Percentiles rank a stretch among this genome's conserved stretches.
Conservation (phyloP, 2,329 filamentous ascomycete genomes). For the Thelonectria blattea region DNA sequence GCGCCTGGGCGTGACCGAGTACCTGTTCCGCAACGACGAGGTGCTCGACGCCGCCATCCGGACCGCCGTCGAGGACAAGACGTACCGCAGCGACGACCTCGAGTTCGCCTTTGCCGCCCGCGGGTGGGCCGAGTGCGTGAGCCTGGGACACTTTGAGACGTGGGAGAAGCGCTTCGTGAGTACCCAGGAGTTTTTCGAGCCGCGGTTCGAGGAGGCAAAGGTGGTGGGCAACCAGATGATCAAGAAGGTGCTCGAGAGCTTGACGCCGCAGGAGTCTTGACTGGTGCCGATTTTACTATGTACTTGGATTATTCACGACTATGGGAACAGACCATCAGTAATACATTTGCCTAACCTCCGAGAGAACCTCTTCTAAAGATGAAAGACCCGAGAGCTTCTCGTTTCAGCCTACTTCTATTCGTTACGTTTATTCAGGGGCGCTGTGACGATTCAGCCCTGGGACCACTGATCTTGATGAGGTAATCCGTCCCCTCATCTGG, state of each 20-base stretch:
- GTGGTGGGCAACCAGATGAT: slow-evolving; percentile 96
- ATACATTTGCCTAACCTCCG: not conserved
- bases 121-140: slow-evolving; percentile 94
- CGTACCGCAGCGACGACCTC: slow-evolving; percentile 92
- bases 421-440: not conserved
- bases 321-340: not conserved
- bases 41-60: slow-evolving; percentile 85
- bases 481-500: slow-evolving; percentile 4
- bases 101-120: slow-evolving; percentile 97
- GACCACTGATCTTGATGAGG: slow-evolving; percentile 11
- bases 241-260: slow-evolving; percentile 88
- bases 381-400: not conserved
- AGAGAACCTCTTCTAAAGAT: too few species aligned
- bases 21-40: slow-evolving; percentile 83
- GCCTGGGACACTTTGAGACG: slow-evolving; percentile 87
- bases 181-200: slow-evolving; percentile 91
- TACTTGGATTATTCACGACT: not conserved
- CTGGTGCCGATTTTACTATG: not conserved
- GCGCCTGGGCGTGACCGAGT: slow-evolving; percentile 96
- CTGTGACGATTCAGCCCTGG: not conserved
- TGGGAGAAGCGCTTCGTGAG: slow-evolving; percentile 91
- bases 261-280: slow-evolving; percentile 46
- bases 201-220: slow-evolving; percentile 85
- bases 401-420: not conserved
- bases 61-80: slow-evolving; percentile 87